phyloP scores from a whole-genome alignment of 106 monocot genomes.

The Platanthera guangdongensis region DNA sequence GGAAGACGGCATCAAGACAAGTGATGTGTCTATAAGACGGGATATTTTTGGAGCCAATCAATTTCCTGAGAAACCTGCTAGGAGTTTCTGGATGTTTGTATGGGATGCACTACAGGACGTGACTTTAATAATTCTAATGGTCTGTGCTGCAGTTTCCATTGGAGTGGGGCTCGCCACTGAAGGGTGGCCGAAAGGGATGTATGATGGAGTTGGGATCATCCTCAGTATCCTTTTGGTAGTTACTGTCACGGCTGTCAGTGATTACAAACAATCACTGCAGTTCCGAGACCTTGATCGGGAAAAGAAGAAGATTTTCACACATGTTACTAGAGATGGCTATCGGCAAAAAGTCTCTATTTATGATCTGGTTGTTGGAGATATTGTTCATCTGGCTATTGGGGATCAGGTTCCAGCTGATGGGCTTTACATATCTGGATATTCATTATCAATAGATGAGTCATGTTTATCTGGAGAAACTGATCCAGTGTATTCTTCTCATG shows the following conservation, averaged over 20 bases:
- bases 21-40: constrained; percentile 48
- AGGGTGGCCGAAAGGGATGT: constrained; percentile 83
- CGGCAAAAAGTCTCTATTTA: constrained; percentile 75
- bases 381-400: constrained; percentile 86
- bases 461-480: constrained; percentile 92
- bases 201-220: constrained; percentile 86
- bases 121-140: constrained; percentile 74
- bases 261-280: constrained; percentile 87
- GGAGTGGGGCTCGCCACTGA: constrained; percentile 73
- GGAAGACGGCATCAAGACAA: constrained; percentile 43
- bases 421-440: constrained; percentile 74
- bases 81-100: constrained; percentile 83
- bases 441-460: constrained; percentile 77
- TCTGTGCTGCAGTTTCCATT: constrained; percentile 70
- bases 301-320: constrained; percentile 88
- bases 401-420: constrained; percentile 94
- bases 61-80: constrained; percentile 77
- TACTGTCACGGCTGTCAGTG: constrained; percentile 73
- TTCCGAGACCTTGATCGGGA: constrained; percentile 83
- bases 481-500: constrained; percentile 47
- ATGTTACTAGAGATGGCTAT: constrained; percentile 79
- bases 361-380: constrained; percentile 88
- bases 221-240: constrained; percentile 82
- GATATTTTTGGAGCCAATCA: constrained; percentile 61
- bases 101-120: constrained; percentile 83